These are phyloP conservation scores for Coemansia sp. DNA, from an alignment of 192 early-diverging fungal species.

Conservation along the genomic window DNA sequence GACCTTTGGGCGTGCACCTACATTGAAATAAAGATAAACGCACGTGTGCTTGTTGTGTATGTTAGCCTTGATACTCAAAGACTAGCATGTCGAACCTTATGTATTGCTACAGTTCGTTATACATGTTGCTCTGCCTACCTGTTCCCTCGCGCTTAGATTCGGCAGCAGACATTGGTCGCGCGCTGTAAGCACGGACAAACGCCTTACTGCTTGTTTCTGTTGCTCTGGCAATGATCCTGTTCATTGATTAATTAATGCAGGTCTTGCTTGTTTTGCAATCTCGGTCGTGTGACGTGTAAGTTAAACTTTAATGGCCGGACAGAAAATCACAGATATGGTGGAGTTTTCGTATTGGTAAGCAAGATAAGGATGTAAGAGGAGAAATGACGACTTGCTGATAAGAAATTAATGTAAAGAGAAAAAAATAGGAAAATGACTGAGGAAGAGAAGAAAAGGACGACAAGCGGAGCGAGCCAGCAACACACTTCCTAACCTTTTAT, in stretches of 20 bases:
- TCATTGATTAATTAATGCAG: too few relatives aligned
- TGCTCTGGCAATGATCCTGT: neutral
- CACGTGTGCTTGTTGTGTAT: too few relatives aligned
- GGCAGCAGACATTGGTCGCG: constrained; percentile 20
- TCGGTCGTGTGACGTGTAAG: too few relatives aligned
- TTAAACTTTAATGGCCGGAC: neutral
- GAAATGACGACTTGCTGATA: neutral
- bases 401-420: neutral
- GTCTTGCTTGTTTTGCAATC: too few relatives aligned
- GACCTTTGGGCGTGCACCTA: constrained; percentile 63
- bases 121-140: constrained; percentile 9
- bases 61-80: neutral
- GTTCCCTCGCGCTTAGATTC: constrained; percentile 12
- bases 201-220: neutral
- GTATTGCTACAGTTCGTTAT: too few relatives aligned
- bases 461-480: neutral
- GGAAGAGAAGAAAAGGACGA: too few relatives aligned
- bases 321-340: constrained; percentile 6
- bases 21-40: neutral
- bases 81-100: neutral
- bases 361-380: constrained; percentile 4
- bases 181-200: constrained; percentile 35
- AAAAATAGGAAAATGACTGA: too few relatives aligned
- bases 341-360: constrained; percentile 21
- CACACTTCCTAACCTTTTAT: too few relatives aligned